Base-by-base conservation (phyloP, 768 basidiomycete species). In the Lentinus tigrinus region DNA sequence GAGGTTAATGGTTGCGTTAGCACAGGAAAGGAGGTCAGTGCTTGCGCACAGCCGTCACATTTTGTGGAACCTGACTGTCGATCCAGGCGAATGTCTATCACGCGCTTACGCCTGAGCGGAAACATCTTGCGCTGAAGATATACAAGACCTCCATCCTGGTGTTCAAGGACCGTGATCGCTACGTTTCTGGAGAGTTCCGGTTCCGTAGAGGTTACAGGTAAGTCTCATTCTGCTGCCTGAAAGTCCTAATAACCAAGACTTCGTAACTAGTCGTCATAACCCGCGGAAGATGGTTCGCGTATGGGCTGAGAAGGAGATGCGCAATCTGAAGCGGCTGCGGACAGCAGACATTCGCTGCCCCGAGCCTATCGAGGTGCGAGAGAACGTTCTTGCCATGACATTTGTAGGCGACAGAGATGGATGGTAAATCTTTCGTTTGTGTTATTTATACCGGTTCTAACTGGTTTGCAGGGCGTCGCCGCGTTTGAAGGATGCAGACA, bases 301-400 rank as follows among this genome's bases (percentile, higher is more conserved):
- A 3, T 99, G 97, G 97, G 97, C 97, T 2, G 97, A 99, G 74
- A 99, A 99, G 75, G 97, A 99, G 73, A 90, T 98, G 89, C 85
- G 97, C 23, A 99, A 99, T 70, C 75, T 99, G 60, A 88, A 89
- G 69, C 83, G 97, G 31, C 75, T 99, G 46, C 79, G 83, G 9
- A 74, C 85, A n/a, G 92, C 92, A 19, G 95, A 91, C 0, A 84
- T 99, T 50, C 80, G 81, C 46, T 92, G 91, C 60, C 97, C 97
- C 1, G 89, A 91, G 46, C 92, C 95, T 2, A 65, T 95, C 17
- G 97, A 98, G 70, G 94, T 97, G 9, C 83, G 95, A 56, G 95
- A 98, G 72, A 99, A 99, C 69, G 92, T 99, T 8, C 82, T 99
- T 24, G 94, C 95, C 21, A 98, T 99, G 95, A 82, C 81, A 47